These are phyloP conservation scores for Lasiodiplodia citricola DNA, from an alignment of 2,329 filamentous ascomycete genomes.

Conservation along the genomic window DNA sequence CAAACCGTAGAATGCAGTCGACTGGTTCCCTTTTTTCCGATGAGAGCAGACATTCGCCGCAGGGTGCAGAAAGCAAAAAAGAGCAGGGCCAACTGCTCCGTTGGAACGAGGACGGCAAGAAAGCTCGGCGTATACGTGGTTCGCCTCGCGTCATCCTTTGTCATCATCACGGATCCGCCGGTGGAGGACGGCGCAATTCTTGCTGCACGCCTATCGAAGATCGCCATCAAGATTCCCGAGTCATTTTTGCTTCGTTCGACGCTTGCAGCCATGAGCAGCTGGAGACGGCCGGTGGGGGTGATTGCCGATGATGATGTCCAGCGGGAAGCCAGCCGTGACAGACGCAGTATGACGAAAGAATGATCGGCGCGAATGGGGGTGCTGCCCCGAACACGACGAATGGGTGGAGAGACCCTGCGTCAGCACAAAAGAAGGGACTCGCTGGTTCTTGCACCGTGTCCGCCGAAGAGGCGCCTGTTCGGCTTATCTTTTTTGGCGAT, in stretches of 20 bases:
- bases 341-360: slow-evolving; percentile 14
- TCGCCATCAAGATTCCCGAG: neutral
- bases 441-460: neutral
- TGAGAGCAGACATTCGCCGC: neutral
- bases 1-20: too few species aligned
- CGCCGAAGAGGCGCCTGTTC: slow-evolving; percentile 15
- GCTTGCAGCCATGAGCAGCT: neutral
- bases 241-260: neutral
- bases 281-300: neutral
- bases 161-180: neutral
- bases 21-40: neutral
- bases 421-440: neutral
- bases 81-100: neutral
- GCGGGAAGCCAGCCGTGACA: neutral
- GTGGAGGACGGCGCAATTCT: neutral
- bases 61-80: neutral
- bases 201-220: neutral
- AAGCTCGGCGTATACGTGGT: neutral
- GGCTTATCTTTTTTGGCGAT: neutral
- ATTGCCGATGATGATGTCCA: neutral
- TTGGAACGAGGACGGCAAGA: neutral
- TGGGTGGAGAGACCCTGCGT: slow-evolving; percentile 22
- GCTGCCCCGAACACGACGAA: slow-evolving; percentile 11
- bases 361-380: slow-evolving; percentile 14
- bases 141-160: neutral